These are phyloP conservation scores for Pseudofabraea citricarpa DNA, from an alignment of 2,329 filamentous ascomycete species.

Conservation along the genomic window DNA sequence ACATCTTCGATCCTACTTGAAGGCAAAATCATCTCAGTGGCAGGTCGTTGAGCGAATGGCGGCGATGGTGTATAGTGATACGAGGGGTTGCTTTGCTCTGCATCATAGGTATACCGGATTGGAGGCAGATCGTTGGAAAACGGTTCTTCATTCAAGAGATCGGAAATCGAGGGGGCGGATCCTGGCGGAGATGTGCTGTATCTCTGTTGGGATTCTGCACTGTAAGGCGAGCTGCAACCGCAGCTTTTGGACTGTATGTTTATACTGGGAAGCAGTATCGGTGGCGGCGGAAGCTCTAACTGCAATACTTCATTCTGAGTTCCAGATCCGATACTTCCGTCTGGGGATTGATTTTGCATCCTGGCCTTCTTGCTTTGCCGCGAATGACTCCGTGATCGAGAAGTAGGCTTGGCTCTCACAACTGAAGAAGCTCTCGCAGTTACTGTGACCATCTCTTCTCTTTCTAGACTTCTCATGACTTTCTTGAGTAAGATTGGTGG, in stretches of 20 bases:
- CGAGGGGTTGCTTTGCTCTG: not conserved
- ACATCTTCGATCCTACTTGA: not conserved
- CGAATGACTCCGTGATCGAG: not conserved
- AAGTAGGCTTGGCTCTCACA: not conserved
- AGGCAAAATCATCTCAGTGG: not conserved
- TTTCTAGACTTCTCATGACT: not conserved
- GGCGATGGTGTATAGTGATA: not conserved
- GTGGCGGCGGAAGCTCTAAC: too few relatives aligned
- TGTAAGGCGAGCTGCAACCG: too few relatives aligned
- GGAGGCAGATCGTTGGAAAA: not conserved
- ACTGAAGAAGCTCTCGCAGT: not conserved
- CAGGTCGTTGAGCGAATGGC: not conserved
- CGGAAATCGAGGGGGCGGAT: not conserved
- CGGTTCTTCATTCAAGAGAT: not conserved
- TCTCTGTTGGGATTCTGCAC: not conserved
- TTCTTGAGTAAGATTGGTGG: too few relatives aligned
- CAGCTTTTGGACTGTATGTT: too few relatives aligned
- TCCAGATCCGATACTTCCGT: not conserved
- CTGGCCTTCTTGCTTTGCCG: not conserved
- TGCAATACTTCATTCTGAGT: not conserved
- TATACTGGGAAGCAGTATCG: too few relatives aligned
- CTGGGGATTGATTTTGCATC: not conserved
- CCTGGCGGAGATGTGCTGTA: not conserved
- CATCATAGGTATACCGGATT: not conserved
- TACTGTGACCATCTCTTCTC: not conserved